Percentiles rank a stretch among this genome's conserved stretches.
Conservation (phyloP, 257 asterid species). For the Petunia axillaris region DNA sequence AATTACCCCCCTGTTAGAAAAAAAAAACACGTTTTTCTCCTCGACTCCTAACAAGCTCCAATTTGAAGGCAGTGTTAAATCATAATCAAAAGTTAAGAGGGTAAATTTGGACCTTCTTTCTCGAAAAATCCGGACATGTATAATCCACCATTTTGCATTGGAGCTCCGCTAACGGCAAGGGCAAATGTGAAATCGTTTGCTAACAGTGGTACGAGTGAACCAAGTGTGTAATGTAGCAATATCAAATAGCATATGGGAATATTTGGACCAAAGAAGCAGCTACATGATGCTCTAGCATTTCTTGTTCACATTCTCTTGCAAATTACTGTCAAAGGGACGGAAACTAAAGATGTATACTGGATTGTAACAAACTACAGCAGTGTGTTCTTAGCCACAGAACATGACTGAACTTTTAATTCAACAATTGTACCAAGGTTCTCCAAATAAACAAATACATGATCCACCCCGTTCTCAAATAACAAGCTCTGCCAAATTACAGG, state of each 20-base stretch:
- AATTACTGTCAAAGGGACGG: neutral
- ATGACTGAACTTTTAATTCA: conserved; percentile 15
- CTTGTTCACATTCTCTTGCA: neutral
- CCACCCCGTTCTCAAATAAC: conserved; percentile 22
- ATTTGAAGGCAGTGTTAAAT: no score
- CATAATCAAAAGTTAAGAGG: no score
- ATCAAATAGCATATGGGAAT: no score
- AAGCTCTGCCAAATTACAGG: conserved; percentile 24
- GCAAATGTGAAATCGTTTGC: no score
- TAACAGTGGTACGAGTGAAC: no score
- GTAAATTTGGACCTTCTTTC: no score
- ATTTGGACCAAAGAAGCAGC: neutral
- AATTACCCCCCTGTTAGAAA: neutral
- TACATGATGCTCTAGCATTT: neutral
- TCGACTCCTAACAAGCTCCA: no score
- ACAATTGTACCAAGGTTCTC: neutral
- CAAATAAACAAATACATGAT: conserved; percentile 2
- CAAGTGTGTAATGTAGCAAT: no score
- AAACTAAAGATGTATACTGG: neutral
- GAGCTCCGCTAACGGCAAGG: no score
- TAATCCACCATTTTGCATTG: no score
- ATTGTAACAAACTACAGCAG: neutral
- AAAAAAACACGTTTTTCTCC: no score
- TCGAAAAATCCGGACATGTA: no score
- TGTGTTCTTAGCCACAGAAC: conserved; percentile 17